phyloP scores from a whole-genome alignment of 1,284 basidiomycete species.

The Heliocybe sulcata region DNA sequence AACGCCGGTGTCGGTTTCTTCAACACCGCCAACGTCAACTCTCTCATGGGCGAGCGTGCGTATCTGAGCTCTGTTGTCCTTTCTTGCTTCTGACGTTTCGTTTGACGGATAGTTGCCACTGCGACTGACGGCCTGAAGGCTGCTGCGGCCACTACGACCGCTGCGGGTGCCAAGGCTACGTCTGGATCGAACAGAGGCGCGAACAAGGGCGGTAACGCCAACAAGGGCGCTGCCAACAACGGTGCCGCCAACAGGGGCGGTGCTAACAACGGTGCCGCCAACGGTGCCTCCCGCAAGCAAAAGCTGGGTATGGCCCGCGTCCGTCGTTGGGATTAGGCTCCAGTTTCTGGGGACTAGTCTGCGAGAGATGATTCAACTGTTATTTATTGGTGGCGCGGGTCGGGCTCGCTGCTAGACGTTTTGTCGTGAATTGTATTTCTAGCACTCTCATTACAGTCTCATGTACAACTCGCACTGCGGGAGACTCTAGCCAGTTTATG shows the following conservation, averaged over 20 bases:
- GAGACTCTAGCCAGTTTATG: background rate
- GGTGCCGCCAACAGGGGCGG: background rate
- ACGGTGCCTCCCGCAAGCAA: background rate
- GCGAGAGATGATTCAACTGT: background rate
- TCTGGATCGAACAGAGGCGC: too few relatives aligned
- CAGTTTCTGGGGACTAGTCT: background rate
- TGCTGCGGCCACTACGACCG: slow-evolving; percentile 1
- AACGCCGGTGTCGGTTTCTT: slow-evolving; percentile 6
- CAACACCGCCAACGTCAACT: slow-evolving; percentile 2
- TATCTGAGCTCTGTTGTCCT: background rate
- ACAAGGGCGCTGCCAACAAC: background rate
- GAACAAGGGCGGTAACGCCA: too few relatives aligned
- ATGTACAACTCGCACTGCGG: background rate
- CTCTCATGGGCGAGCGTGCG: slow-evolving; percentile 1
- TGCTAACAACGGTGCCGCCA: background rate
- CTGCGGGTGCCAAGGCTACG: background rate
- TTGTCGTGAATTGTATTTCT: background rate
- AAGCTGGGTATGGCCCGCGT: background rate
- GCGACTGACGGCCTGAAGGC: background rate
- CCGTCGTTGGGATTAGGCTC: background rate
- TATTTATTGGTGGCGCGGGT: background rate
- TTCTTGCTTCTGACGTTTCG: background rate
- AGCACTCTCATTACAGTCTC: background rate
- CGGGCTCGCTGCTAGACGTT: background rate
- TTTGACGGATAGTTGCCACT: background rate